Base-by-base conservation (phyloP, 805 yeast species). In the Hyphopichia homilentoma region DNA sequence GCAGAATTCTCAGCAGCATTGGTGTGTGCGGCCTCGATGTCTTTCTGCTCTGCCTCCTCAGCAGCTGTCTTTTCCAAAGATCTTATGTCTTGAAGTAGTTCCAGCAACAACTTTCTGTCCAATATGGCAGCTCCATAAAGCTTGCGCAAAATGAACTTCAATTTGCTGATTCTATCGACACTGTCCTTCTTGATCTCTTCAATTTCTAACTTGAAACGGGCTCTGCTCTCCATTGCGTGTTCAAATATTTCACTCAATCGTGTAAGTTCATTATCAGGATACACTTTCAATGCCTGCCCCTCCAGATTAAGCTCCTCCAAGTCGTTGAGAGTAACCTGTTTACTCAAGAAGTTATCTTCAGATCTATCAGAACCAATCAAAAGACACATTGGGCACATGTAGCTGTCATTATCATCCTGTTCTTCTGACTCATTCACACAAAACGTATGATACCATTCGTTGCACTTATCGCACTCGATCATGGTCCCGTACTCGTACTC, bases 381-480 rank as follows among this genome's bases (percentile, higher is more conserved):
- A 20, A 45, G 44, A 38, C 68, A 61, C 4, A 57, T 38, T 5
- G 66, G 65, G 40, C 66, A 59, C 1, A 39, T 33, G 29, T 52
- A 61, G 19, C 33, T 41, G 2, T 54, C 63, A 16, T 45, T 50
- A 21, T 50, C 53, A 7, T 36, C 38, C 20, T 32, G 21, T 16
- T 27, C 20, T 25, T 25, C 28, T 28, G 21, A 18, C 12, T 44
- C 51, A 9, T 68, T 69, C 27, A 81, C 61, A 53, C 89, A 82
- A 11, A 54, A 56, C 28, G 72, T 68, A 48, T 82, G 89, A 47
- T 75, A 82, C 88, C 88, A 81, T 45, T 81, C 86, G 33, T 70
- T 64, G 52, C 90, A 83, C 12, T 52, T 56, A 40, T 81, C 88
- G 57, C 89, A 82, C 37, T 75, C 82, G 27, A 80, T 74, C 84